Evolutionary conservation across 1,284 basidiomycete species (phyloP).

Genomic region (Sanghuangporus sanghuang): DNA sequence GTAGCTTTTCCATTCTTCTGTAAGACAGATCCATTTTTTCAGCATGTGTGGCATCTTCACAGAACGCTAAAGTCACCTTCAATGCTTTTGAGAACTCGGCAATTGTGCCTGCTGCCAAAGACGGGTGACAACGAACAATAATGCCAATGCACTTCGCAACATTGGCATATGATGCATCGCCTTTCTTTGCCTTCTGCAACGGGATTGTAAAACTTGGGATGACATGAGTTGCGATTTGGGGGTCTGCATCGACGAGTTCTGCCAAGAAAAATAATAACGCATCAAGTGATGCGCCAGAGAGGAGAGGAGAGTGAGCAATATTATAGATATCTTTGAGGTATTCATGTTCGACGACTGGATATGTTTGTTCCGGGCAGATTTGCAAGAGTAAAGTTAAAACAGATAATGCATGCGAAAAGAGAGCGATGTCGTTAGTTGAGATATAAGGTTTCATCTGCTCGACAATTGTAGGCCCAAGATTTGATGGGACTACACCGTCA

Average conservation of each 20-base stretch:
- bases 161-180: constrained; percentile 56
- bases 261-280: constrained; percentile 78
- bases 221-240: constrained; percentile 72
- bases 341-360: constrained; percentile 66
- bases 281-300: constrained; percentile 73
- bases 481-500: constrained; percentile 52
- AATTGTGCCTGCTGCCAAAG: constrained; percentile 73
- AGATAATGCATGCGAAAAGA: constrained; percentile 72
- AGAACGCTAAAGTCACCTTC: constrained; percentile 41
- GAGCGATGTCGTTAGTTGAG: constrained; percentile 65
- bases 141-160: constrained; percentile 82
- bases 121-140: constrained; percentile 65
- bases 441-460: constrained; percentile 74
- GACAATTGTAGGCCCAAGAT: constrained; percentile 60
- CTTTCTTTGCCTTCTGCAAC: constrained; percentile 51
- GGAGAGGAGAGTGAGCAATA: constrained; percentile 72
- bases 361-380: constrained; percentile 58
- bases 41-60: too few relatives aligned
- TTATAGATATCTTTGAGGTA: constrained; percentile 65
- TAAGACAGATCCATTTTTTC: not conserved
- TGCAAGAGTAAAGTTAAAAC: constrained; percentile 70
- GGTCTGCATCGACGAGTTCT: constrained; percentile 76
- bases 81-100: constrained; percentile 76
- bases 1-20: constrained; percentile 63
- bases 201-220: constrained; percentile 65